These are phyloP conservation scores for Cicer chorassanicum DNA, from an alignment of 306 rosid species.

Conservation along the genomic window DNA sequence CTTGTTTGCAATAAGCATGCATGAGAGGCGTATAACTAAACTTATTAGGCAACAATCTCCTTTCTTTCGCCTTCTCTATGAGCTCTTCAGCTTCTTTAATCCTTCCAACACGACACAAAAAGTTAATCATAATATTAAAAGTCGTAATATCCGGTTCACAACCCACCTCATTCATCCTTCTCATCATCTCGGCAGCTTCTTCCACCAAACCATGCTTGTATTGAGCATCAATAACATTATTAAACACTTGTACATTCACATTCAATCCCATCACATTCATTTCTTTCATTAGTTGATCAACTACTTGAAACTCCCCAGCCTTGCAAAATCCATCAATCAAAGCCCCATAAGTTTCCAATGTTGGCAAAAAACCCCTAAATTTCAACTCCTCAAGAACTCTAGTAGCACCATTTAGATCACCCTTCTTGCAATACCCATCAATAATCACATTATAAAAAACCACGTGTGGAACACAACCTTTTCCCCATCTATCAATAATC, in stretches of 20 bases:
- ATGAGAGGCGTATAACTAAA: constrained; percentile 70
- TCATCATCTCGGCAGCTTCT: constrained; percentile 54
- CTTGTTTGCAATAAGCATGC: constrained; percentile 64
- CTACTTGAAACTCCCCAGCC: constrained; percentile 58
- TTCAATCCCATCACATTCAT: constrained; percentile 67
- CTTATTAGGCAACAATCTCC: constrained; percentile 60
- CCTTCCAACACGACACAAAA: constrained; percentile 63
- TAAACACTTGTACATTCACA: constrained; percentile 59
- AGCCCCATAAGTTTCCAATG: constrained; percentile 67
- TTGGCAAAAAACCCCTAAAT: constrained; percentile 69
- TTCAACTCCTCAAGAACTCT: constrained; percentile 66
- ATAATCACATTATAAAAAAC: constrained; percentile 76
- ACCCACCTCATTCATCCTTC: constrained; percentile 63
- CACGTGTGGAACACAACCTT: constrained; percentile 72
- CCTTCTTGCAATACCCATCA: constrained; percentile 74
- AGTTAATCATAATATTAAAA: constrained; percentile 65
- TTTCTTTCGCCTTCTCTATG: constrained; percentile 53
- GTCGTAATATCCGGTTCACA: constrained; percentile 76
- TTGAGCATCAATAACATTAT: constrained; percentile 66
- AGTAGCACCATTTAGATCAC: constrained; percentile 58
- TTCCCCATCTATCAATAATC: constrained; percentile 72
- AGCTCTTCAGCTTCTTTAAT: constrained; percentile 66
- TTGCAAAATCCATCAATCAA: constrained; percentile 73
- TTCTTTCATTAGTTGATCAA: constrained; percentile 67
- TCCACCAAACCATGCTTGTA: constrained; percentile 56